Base-by-base conservation (phyloP, 2,329 filamentous ascomycete species). In the Emydomyces testavorans region DNA sequence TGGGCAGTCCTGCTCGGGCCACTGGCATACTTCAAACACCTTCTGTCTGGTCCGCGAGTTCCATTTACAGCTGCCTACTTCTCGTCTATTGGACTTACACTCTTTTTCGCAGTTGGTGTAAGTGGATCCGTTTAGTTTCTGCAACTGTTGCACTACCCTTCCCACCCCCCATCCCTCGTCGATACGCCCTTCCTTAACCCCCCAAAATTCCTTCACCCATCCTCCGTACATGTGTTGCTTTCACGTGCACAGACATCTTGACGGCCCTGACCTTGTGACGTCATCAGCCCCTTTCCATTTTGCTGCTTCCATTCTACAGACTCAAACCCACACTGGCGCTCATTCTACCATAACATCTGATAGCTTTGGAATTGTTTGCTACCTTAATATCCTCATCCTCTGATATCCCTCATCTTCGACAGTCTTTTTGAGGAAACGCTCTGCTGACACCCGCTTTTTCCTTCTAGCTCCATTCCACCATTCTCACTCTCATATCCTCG, bases 1-100 rank as follows among this genome's bases (percentile, higher is more conserved):
- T 98, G 92, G 77, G 88, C 87, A 21, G 86, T 90, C 56, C 78
- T 96, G 70, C 94, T 95, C 85, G 92, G 92, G 48, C 89, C 86
- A 29, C 74, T 81, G 69, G 75, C 80, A 57, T 98, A 96, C 66
- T 66, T 81, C 52, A 80, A 81, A 59, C 92, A 98, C 69, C 77
- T 96, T 54, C 70, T 88, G 49, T 96, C 90, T 49, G 79, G 82
- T 46, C 76, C 87, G 58, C 80, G 92, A 58, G 71, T 96, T 53
- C 92, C 92, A 2, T 96, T 96, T 64, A 95, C 90, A 24, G 84
- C 83, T 37, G 85, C 87, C 52, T 96, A 96, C 72, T 94, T 96
- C 71, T 88, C 89, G 44, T 92, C 87, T 53, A 94, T 96, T 60
- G 77, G 73, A 38, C 70, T 96, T 62, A 96, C 92, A 8, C 74